Conservation (phyloP, 2,329 filamentous ascomycete genomes). For the Monilinia polystroma region DNA sequence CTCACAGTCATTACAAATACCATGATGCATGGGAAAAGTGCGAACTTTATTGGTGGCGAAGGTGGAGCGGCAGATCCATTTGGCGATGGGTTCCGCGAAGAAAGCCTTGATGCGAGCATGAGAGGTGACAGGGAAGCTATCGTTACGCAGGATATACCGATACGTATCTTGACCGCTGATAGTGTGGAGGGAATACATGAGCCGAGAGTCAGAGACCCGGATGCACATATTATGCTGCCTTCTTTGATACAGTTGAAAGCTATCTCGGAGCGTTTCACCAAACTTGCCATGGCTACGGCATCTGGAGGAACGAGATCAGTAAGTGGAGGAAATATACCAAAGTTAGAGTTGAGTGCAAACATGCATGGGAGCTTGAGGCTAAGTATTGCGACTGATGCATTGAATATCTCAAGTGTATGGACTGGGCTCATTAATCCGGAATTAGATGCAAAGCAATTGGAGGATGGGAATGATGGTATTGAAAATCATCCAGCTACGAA, state of each 20-base stretch:
- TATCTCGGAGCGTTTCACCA: constrained; percentile 94
- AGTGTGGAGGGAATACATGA: constrained; percentile 93
- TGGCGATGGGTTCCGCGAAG: constrained; percentile 50
- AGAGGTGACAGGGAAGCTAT: constrained; percentile 79
- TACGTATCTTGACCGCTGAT: constrained; percentile 79
- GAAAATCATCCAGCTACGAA: constrained; percentile 78
- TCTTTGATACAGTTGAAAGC: constrained; percentile 85
- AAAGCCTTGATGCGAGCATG: constrained; percentile 54
- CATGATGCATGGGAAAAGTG: constrained; percentile 49
- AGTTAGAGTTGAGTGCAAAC: constrained; percentile 85
- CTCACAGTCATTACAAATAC: constrained; percentile 85
- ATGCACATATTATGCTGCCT: constrained; percentile 90
- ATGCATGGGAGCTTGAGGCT: constrained; percentile 88
- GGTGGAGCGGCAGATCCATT: constrained; percentile 44
- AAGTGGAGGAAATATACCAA: constrained; percentile 48
- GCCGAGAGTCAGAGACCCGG: constrained; percentile 83
- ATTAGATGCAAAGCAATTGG: constrained; percentile 74
- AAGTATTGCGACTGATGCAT: constrained; percentile 76
- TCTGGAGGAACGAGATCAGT: constrained; percentile 29
- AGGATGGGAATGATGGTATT: constrained; percentile 61
- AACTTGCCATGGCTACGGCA: constrained; percentile 61
- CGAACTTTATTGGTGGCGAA: constrained; percentile 35
- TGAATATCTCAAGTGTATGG: constrained; percentile 86
- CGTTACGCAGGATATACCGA: constrained; percentile 94
- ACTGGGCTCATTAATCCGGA: constrained; percentile 82